Evolutionary conservation across 768 basidiomycete genomes (phyloP).

Genomic region (Podaxis sp.): DNA sequence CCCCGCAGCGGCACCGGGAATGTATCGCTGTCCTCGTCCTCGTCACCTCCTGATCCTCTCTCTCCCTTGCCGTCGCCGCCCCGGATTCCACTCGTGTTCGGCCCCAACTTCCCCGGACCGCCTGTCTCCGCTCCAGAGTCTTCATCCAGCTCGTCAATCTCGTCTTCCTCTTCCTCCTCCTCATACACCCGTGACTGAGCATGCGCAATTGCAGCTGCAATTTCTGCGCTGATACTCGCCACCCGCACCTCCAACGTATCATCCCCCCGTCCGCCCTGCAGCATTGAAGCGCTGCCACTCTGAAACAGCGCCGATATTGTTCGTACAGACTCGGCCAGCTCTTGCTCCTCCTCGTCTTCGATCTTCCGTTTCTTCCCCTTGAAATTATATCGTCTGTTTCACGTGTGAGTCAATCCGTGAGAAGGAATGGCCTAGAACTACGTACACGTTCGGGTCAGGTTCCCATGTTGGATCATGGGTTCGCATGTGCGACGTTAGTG

Average conservation of each 20-base stretch:
- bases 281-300: constrained; percentile 36
- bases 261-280: constrained; percentile 31
- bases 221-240: constrained; percentile 78
- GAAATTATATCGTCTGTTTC: constrained; percentile 70
- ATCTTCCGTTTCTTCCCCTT: constrained; percentile 69
- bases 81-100: constrained; percentile 64
- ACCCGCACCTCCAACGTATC: constrained; percentile 63
- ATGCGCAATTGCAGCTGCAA: constrained; percentile 78
- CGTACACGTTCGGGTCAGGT: constrained; percentile 80
- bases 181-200: constrained; percentile 63
- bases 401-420: constrained; percentile 21
- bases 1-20: constrained; percentile 73
- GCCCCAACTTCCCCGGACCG: constrained; percentile 50
- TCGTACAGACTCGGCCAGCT: constrained; percentile 71
- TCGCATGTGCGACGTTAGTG: constrained; percentile 84
- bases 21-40: constrained; percentile 72
- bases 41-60: constrained; percentile 37
- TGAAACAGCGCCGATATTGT: constrained; percentile 74
- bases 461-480: constrained; percentile 86
- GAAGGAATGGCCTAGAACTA: constrained; percentile 17
- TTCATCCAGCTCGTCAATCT: constrained; percentile 49
- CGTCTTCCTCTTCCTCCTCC: constrained; percentile 53
- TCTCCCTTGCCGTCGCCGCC: constrained; percentile 31
- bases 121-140: constrained; percentile 54
- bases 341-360: constrained; percentile 62